Conservation (phyloP, 345 rosid species). For the Physaria fendleri region DNA sequence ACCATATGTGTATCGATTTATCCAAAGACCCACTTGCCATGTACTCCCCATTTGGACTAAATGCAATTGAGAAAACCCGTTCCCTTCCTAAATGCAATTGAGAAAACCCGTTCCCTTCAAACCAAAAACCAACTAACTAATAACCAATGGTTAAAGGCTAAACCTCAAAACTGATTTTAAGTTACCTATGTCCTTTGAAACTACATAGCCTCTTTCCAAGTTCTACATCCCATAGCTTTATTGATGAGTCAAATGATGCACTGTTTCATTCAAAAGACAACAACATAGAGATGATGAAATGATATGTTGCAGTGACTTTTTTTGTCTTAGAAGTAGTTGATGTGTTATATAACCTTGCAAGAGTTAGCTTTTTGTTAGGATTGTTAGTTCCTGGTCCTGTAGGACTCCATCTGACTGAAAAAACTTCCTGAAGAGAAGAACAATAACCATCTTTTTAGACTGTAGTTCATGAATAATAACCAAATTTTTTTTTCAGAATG, state of each 20-base stretch:
- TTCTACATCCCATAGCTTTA: slow-evolving; percentile 97
- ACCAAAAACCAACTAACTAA: background rate
- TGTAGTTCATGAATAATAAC: no score
- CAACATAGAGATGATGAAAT: background rate
- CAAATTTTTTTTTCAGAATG: no score
- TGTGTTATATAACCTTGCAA: slow-evolving; percentile 60
- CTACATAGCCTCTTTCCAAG: slow-evolving; percentile 77
- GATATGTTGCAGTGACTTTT: background rate
- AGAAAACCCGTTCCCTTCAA: slow-evolving; percentile 84
- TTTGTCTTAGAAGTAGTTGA: background rate
- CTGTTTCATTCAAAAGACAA: slow-evolving; percentile 35
- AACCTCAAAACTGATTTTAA: background rate
- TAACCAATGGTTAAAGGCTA: background rate
- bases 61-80: slow-evolving; percentile 89
- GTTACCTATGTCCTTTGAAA: slow-evolving; percentile 89
- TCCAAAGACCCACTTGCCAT: slow-evolving; percentile 94
- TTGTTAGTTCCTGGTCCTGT: slow-evolving; percentile 89
- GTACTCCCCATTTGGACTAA: slow-evolving; percentile 96
- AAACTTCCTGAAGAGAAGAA: slow-evolving; percentile 61
- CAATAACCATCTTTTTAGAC: background rate
- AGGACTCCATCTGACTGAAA: slow-evolving; percentile 94
- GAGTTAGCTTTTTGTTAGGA: slow-evolving; percentile 77
- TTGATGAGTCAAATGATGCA: slow-evolving; percentile 97
- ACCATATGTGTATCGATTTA: slow-evolving; percentile 86
- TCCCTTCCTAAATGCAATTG: slow-evolving; percentile 97